Conservation (phyloP, 352 stramenopile genomes). For the Blastocystis sp. region DNA sequence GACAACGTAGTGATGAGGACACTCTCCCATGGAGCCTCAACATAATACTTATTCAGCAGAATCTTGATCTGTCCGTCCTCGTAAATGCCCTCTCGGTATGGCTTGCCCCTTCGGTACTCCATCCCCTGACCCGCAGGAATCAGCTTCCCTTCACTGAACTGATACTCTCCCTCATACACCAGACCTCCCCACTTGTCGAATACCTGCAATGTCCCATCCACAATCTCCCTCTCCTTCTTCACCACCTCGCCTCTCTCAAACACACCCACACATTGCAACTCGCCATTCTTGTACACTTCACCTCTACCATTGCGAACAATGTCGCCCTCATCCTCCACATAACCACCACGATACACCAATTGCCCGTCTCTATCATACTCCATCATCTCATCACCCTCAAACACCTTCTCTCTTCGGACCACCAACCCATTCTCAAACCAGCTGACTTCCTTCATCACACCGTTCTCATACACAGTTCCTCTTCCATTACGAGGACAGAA, state of each 20-base stretch:
- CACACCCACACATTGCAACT: neutral
- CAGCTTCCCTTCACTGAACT: neutral
- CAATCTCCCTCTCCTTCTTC: neutral
- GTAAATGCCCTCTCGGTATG: neutral
- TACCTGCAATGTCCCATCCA: neutral
- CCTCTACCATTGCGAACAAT: neutral
- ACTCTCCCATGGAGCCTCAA: no score
- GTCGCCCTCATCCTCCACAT: neutral
- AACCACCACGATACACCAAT: neutral
- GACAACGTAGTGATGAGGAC: no score
- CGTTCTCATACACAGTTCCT: neutral
- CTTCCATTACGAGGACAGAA: neutral
- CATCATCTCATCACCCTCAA: neutral
- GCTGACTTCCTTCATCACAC: neutral
- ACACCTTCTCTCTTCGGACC: neutral
- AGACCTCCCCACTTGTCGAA: neutral
- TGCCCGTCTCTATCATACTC: neutral
- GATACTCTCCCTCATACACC: slow-evolving; percentile 9
- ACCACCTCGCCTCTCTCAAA: neutral
- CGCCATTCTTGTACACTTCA: neutral
- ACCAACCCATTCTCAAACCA: neutral
- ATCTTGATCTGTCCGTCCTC: neutral
- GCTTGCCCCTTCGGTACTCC: neutral
- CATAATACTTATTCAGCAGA: no score
- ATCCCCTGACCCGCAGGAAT: neutral